phyloP scores from a whole-genome alignment of 2,329 filamentous ascomycete genomes.

The Pleurostoma richardsiae region DNA sequence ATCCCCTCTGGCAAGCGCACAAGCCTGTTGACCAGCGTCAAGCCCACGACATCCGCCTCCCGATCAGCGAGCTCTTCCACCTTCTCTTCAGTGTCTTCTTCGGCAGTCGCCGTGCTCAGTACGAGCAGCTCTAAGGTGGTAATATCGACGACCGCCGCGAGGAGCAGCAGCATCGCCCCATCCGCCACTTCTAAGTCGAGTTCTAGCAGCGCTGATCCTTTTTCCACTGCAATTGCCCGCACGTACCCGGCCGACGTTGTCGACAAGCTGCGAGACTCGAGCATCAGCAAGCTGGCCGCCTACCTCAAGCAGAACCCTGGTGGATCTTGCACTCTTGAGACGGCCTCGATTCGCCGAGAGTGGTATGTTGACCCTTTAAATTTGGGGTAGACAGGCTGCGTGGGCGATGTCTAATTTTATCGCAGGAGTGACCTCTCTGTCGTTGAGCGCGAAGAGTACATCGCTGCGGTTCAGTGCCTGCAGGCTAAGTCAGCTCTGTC shows the following conservation, averaged over 20 bases:
- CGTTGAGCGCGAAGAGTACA: conserved; percentile 19
- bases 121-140: no score
- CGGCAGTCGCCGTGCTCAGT: no score
- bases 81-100: no score
- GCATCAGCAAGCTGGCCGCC: neutral
- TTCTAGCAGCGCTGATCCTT: neutral
- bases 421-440: conserved; percentile 22
- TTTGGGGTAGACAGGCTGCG: no score
- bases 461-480: conserved; percentile 19
- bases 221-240: neutral
- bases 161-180: no score
- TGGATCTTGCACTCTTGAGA: neutral
- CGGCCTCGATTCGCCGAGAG: neutral
- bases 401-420: no score
- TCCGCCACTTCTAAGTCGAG: neutral
- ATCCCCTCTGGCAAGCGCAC: no score
- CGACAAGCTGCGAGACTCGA: neutral
- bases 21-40: no score
- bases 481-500: conserved; percentile 18
- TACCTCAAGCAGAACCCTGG: neutral
- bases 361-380: neutral
- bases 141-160: no score
- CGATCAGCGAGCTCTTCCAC: no score
- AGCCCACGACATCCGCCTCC: no score
- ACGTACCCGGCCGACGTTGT: neutral